Evolutionary conservation across 257 asterid genomes (phyloP).

Genomic region (Solanum microdontum): DNA sequence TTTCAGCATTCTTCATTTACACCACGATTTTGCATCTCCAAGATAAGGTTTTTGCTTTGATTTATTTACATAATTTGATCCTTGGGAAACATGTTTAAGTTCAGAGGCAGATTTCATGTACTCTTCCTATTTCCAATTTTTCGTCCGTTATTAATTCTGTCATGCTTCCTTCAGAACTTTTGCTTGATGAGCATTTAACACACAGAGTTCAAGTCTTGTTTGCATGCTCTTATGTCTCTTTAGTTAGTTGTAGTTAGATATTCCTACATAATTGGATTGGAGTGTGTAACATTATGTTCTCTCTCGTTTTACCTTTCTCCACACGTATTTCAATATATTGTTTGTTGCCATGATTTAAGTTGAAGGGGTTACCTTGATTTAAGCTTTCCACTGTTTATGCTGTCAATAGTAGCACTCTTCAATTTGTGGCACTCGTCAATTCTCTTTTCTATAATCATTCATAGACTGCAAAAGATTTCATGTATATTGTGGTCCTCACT

Average conservation of each 20-base stretch:
- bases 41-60: background rate
- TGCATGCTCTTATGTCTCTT: background rate
- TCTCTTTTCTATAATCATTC: background rate
- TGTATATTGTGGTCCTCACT: constrained; percentile 2
- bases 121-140: background rate
- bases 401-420: background rate
- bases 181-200: background rate
- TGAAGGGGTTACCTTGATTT: background rate
- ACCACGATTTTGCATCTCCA: background rate
- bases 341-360: background rate
- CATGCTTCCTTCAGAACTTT: background rate
- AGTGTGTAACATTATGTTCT: background rate
- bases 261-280: background rate
- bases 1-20: background rate
- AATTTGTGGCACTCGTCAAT: background rate
- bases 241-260: background rate
- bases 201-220: background rate
- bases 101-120: background rate
- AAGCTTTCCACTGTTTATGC: background rate
- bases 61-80: background rate
- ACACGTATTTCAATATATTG: background rate
- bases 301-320: background rate
- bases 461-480: background rate
- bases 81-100: background rate
- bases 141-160: background rate